phyloP scores from a whole-genome alignment of 2,329 filamentous ascomycete species.

The Alternaria sp. region DNA sequence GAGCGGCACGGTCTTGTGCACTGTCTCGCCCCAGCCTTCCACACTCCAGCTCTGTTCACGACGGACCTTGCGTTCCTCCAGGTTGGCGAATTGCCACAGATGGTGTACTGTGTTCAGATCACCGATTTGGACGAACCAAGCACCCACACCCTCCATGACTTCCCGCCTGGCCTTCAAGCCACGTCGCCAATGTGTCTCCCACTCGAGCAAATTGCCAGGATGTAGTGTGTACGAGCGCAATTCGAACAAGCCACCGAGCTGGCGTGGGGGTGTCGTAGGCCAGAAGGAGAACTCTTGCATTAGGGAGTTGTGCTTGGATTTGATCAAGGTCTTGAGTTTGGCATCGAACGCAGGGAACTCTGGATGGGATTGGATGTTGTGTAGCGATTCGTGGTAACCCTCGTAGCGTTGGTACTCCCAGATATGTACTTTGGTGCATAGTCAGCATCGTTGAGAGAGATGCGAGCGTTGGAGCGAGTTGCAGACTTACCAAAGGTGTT shows the following conservation, averaged over 20 bases:
- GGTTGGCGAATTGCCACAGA: constrained; percentile 96
- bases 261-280: constrained; percentile 89
- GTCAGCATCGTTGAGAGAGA: constrained; percentile 5
- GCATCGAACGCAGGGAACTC: constrained; percentile 83
- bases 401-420: constrained; percentile 99
- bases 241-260: constrained; percentile 92
- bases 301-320: constrained; percentile 81
- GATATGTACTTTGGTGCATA: constrained; percentile 78
- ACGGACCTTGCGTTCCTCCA: constrained; percentile 89
- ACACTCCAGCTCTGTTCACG: constrained; percentile 95
- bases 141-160: constrained; percentile 98
- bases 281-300: constrained; percentile 99
- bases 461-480: background rate
- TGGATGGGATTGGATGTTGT: constrained; percentile 81
- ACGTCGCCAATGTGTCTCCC: constrained; percentile 97
- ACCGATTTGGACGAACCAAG: constrained; percentile 98
- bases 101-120: constrained; percentile 98
- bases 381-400: constrained; percentile 90
- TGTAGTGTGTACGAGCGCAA: constrained; percentile 95
- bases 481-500: constrained; percentile 83
- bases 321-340: constrained; percentile 85
- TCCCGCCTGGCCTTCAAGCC: constrained; percentile 89
- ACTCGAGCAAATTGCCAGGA: constrained; percentile 93
- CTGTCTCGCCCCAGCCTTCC: constrained; percentile 95
- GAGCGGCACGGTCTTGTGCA: constrained; percentile 96